Percentiles rank a stretch among this genome's conserved stretches.
These are phyloP conservation scores for Datisca glomerata DNA, from an alignment of 306 rosid genomes.

Conservation along the genomic window DNA sequence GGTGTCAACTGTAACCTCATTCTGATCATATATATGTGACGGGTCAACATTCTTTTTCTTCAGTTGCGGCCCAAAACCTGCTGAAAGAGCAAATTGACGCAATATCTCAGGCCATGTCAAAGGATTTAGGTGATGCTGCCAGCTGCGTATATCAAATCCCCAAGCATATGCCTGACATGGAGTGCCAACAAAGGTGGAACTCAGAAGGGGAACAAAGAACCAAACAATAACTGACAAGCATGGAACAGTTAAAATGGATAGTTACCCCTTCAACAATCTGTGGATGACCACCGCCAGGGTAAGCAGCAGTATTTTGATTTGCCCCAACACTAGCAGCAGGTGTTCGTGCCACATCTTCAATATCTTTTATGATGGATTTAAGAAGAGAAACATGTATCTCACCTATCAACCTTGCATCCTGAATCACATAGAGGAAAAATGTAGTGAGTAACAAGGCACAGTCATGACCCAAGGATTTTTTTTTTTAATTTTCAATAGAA, in stretches of 20 bases:
- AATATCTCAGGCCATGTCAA: conserved; percentile 88
- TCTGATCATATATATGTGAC: conserved; percentile 24
- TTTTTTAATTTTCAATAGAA: conserved; percentile 1
- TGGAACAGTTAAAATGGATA: conserved; percentile 3
- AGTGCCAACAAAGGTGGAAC: conserved; percentile 4
- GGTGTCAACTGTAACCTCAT: conserved; percentile 52
- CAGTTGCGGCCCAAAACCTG: conserved; percentile 67
- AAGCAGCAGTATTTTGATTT: conserved; percentile 36
- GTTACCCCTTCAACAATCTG: conserved; percentile 62
- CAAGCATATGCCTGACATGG: conserved; percentile 51
- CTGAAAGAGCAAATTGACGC: conserved; percentile 71
- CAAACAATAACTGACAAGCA: neutral
- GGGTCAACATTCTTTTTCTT: conserved; percentile 31
- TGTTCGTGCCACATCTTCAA: conserved; percentile 60
- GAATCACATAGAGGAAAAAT: conserved; percentile 13
- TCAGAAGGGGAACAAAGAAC: conserved; percentile 9
- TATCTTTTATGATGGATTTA: conserved; percentile 51
- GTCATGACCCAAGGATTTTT: conserved; percentile 7
- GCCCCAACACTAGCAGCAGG: conserved; percentile 39
- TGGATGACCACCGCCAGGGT: conserved; percentile 68
- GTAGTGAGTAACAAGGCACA: conserved; percentile 5
- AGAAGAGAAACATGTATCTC: conserved; percentile 72
- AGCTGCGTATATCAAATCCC: conserved; percentile 75
- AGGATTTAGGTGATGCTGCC: conserved; percentile 57
- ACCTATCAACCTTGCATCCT: conserved; percentile 67